Conservation (phyloP, 2,329 filamentous ascomycete species). For the Colletotrichum sansevieriae region DNA sequence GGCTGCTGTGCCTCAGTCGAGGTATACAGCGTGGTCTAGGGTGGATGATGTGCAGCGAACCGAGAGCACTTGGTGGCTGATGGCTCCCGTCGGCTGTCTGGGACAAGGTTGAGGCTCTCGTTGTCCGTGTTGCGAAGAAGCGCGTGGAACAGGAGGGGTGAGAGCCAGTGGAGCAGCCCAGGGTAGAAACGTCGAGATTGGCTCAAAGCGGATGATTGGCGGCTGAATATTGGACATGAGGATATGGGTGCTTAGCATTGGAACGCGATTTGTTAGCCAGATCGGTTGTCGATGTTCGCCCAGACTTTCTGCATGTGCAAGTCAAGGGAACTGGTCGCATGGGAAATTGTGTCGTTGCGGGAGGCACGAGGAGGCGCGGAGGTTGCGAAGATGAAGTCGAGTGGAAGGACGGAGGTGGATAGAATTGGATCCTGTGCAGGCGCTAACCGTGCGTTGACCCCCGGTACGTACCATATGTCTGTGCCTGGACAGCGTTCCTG, state of each 20-base stretch:
- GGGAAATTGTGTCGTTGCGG: constrained; percentile 20
- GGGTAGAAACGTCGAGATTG: background rate
- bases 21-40: constrained; percentile 24
- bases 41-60: constrained; percentile 31
- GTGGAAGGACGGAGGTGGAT: constrained; percentile 8
- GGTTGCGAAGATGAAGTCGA: constrained; percentile 6
- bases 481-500: background rate
- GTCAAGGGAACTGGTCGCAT: background rate
- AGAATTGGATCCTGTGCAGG: background rate
- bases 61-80: constrained; percentile 24
- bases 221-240: background rate
- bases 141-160: constrained; percentile 22
- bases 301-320: background rate
- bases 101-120: constrained; percentile 33
- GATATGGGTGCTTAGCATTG: background rate
- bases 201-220: constrained; percentile 3
- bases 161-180: constrained; percentile 18
- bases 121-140: constrained; percentile 23
- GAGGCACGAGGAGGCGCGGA: background rate
- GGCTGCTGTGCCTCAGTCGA: constrained; percentile 42
- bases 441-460: background rate
- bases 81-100: constrained; percentile 34
- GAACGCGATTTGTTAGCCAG: constrained; percentile 2
- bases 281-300: background rate
- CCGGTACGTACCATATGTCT: constrained; percentile 2